These are phyloP conservation scores for Lobosporangium transversale DNA, from an alignment of 192 early-diverging fungal genomes.

Conservation along the genomic window DNA sequence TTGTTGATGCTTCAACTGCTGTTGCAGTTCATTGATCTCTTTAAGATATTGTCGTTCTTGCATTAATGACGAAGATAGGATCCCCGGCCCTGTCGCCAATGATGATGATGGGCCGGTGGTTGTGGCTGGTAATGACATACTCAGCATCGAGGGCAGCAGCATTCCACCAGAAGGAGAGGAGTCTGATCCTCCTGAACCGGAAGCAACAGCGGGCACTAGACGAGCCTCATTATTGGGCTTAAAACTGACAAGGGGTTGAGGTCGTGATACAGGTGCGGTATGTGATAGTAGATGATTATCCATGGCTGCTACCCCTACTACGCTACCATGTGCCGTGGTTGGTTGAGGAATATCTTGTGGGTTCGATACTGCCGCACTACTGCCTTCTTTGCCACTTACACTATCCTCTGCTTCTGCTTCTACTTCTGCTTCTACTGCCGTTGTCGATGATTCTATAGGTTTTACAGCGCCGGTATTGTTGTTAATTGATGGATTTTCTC, in stretches of 20 bases:
- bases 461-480: background rate
- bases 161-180: background rate
- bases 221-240: background rate
- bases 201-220: background rate
- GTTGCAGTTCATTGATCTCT: slow-evolving; percentile 47
- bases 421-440: slow-evolving; percentile 49
- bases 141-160: background rate
- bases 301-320: too few relatives aligned
- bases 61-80: slow-evolving; percentile 29
- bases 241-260: slow-evolving; percentile 24
- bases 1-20: slow-evolving; percentile 37
- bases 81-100: slow-evolving; percentile 21
- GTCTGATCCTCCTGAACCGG: background rate
- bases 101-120: slow-evolving; percentile 7
- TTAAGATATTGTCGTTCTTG: slow-evolving; percentile 42
- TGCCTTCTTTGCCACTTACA: slow-evolving; percentile 2
- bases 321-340: background rate
- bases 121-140: background rate
- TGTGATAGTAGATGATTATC: background rate
- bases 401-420: slow-evolving; percentile 47
- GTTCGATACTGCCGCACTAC: slow-evolving; percentile 51
- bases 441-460: background rate
- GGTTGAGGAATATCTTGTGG: slow-evolving; percentile 49
- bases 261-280: background rate
- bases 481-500: background rate